Evolutionary conservation across 2,329 filamentous ascomycete species (phyloP).

Genomic region (Beauveria asiatica): DNA sequence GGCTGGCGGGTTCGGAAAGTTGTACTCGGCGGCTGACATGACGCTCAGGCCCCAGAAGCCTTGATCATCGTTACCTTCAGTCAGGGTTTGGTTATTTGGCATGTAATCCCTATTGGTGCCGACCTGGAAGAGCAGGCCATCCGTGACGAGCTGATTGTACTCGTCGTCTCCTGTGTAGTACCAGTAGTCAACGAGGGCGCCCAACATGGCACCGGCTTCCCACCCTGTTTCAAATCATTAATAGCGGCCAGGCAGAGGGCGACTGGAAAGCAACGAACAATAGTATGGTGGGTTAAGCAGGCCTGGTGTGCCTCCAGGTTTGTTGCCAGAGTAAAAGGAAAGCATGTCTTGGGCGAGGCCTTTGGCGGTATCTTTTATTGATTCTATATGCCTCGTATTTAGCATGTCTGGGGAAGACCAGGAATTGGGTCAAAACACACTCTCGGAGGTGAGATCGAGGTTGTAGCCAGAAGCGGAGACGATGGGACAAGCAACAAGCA

Average conservation of each 20-base stretch:
- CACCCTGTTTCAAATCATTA: conserved; percentile 38
- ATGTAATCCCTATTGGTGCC: conserved; percentile 54
- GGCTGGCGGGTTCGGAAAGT: conserved; percentile 58
- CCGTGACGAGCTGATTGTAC: conserved; percentile 51
- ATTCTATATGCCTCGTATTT: conserved; percentile 29
- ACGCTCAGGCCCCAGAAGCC: conserved; percentile 81
- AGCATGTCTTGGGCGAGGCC: conserved; percentile 43
- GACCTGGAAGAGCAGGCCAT: conserved; percentile 53
- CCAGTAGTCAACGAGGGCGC: conserved; percentile 65
- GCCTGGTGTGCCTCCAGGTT: conserved; percentile 42
- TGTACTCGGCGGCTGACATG: conserved; percentile 69
- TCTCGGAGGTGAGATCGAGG: neutral
- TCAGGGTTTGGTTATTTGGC: conserved; percentile 56
- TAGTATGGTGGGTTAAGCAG: conserved; percentile 46
- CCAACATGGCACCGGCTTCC: conserved; percentile 66
- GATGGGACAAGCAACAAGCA: neutral
- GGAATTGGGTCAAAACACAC: neutral
- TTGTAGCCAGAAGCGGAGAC: conserved; percentile 3
- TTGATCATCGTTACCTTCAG: conserved; percentile 65
- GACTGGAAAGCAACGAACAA: conserved; percentile 38
- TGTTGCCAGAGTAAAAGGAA: conserved; percentile 34
- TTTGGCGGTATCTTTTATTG: conserved; percentile 39
- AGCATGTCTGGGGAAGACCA: neutral
- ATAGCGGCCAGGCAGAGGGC: conserved; percentile 18
- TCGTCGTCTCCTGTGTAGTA: conserved; percentile 56